Base-by-base conservation (phyloP, 2,329 filamentous ascomycete species). In the Cladosporium sp. region DNA sequence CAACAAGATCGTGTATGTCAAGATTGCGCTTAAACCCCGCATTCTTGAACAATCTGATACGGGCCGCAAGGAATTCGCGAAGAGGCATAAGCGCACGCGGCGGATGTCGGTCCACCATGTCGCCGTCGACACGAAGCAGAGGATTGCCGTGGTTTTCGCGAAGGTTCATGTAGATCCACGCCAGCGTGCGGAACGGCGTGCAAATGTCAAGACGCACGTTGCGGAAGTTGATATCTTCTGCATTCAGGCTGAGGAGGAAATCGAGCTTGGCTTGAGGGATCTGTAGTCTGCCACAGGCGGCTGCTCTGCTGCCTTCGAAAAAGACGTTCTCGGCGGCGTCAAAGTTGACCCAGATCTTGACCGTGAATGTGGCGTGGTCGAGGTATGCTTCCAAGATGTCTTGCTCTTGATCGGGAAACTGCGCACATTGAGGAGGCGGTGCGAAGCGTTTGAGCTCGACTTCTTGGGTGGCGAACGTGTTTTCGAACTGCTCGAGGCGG, bases 301-400 rank as follows among this genome's bases (percentile, higher is more conserved):
- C 28, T n/a, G 55, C 40, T 35, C 62, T 16, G 21, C 37, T 18
- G 31, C 55, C 62, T 26, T 29, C n/a, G 44, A 57, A 74, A n/a
- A 73, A 66, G 21, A 33, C n/a, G 12, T 65, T 7, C 18, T 65
- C 57, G 14, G 57, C 33, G 28, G 58, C 62, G 29, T 72, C 66
- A 65, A 72, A 74, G 61, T 73, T 71, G n/a, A 64, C 28, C 64
- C 72, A 70, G 59, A 65, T 66, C 4, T 67, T 66, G 35, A 62
- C 53, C 44, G 52, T 56, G 62, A 66, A 66, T 26, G 44, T 66
- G 61, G 57, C 66, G 57, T 64, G 35, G 29, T 28, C 5, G 21
- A 69, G 44, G 59, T 65, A 68, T 56, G 52, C 52, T 23, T 26
- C 31, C 50, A 64, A 62, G 69, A 69, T 55, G 16, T 62, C 40